A percentile compares a stretch with the other conserved stretches of the same genome.
Conservation (phyloP, 345 rosid species). For the Luvunga scandens region DNA sequence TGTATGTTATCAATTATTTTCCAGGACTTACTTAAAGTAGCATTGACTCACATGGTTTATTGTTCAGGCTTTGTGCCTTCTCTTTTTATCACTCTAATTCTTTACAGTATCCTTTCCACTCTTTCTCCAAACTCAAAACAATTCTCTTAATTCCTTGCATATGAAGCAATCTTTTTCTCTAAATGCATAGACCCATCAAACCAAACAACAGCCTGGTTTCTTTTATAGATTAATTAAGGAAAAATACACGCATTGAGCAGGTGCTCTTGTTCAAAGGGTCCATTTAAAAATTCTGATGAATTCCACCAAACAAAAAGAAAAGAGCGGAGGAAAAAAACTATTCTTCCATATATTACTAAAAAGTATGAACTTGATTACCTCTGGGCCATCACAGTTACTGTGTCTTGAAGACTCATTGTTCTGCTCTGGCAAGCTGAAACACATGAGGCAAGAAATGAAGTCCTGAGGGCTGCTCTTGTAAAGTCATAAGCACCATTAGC, state of each 20-base stretch:
- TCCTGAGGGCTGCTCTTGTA: conserved; percentile 92
- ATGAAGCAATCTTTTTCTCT: neutral
- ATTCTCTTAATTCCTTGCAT: neutral
- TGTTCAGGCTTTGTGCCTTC: neutral
- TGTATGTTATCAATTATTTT: neutral
- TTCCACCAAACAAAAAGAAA: neutral
- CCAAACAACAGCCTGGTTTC: neutral
- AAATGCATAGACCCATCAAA: neutral
- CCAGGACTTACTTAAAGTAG: neutral
- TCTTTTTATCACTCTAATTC: neutral
- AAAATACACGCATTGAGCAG: neutral
- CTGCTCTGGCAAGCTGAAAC: conserved; percentile 92
- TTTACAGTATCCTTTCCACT: neutral
- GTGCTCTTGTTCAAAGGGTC: neutral
- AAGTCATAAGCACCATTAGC: conserved; percentile 89
- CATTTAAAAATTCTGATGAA: neutral
- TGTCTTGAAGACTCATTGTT: conserved; percentile 78
- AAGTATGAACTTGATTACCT: conserved; percentile 42
- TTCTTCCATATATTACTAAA: conserved; percentile 1
- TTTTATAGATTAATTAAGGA: neutral
- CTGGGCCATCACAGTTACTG: conserved; percentile 89
- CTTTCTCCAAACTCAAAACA: neutral
- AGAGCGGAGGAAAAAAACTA: neutral
- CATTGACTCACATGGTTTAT: neutral
- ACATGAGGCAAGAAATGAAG: conserved; percentile 95